These are phyloP conservation scores for Myotisia sp. DNA, from an alignment of 2,329 filamentous ascomycete species.

Conservation along the genomic window DNA sequence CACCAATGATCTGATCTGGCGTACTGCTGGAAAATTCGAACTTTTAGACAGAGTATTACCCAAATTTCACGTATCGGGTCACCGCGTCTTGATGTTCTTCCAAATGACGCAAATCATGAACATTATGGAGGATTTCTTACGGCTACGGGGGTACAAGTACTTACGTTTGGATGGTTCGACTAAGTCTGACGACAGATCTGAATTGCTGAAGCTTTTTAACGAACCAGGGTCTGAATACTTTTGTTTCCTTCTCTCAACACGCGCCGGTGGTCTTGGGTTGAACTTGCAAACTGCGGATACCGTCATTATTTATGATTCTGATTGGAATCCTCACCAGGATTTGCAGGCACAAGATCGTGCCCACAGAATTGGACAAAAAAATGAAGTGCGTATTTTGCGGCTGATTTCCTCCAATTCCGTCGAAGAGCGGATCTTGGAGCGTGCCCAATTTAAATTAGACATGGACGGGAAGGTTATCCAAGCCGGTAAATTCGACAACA, in stretches of 20 bases:
- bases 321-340: slow-evolving; percentile 99
- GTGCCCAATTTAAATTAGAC: slow-evolving; percentile 92
- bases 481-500: slow-evolving; percentile 98
- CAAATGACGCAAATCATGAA: slow-evolving; percentile 99
- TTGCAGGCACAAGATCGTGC: slow-evolving; percentile 98
- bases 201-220: slow-evolving; percentile 80
- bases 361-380: slow-evolving; percentile 99
- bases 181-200: slow-evolving; percentile 92
- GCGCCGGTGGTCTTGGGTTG: slow-evolving; percentile 91
- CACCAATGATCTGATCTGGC: slow-evolving; percentile 89
- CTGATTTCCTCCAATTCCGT: slow-evolving; percentile 94
- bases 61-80: slow-evolving; percentile 80
- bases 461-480: slow-evolving; percentile 99
- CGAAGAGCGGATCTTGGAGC: slow-evolving; percentile 95
- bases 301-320: slow-evolving; percentile 98
- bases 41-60: slow-evolving; percentile 81
- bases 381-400: slow-evolving; percentile 90
- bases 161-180: slow-evolving; percentile 91
- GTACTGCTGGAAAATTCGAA: slow-evolving; percentile 94
- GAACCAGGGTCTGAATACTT: slow-evolving; percentile 82
- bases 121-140: slow-evolving; percentile 97
- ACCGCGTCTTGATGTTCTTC: slow-evolving; percentile 99
- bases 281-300: slow-evolving; percentile 97
- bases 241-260: slow-evolving; percentile 95
- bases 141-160: slow-evolving; percentile 69